Base-by-base conservation (phyloP, 1,284 basidiomycete species). In the Trichosporon faecale region DNA sequence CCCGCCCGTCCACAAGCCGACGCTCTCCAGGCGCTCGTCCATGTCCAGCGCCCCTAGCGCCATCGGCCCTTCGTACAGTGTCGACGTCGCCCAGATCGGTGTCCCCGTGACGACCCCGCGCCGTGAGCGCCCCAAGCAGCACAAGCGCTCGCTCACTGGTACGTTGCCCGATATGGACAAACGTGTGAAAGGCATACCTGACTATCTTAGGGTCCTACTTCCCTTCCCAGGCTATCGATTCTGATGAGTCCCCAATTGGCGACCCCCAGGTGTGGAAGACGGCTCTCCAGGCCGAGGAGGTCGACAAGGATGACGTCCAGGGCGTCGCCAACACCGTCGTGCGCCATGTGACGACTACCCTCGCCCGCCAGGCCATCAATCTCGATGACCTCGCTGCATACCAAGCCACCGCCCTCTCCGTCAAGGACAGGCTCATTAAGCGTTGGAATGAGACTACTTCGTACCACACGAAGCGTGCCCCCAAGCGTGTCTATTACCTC, bases 301-400 rank as follows among this genome's bases (percentile, higher is more conserved):
- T 80, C 52, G 78, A 78, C 64, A 71, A 74, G 64, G 77, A 80
- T 7, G 77, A 80, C 68, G 86, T 89, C 9, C 84, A 86, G 31
- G 85, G 86, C n/a, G 89, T 94, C 78, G 90, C 91, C 25, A 90
- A 88, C 69, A 79, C 89, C n/a, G 86, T 95, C 76, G 91, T 95
- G 46, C 88, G 89, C 76, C 92, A 95, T 79, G 79, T 94, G 65
- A 91, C 93, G 76, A 93, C 93, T 0, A 91, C 92, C 12, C 86
- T 97, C 66, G 93, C 93, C 9, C 89, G 93, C 68, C 92, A 94
- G 80, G 88, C 93, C 1, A 91, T 91, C 86, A 96, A 94, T 80
- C 85, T 95, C 67, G 93, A 94, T 81, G 86, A 91, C 78, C 72
- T 91, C 33, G 79, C 76, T 1, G 79, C 79, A 1, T 82, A 80